phyloP scores from a whole-genome alignment of 345 rosid genomes.

The Ceriops zippeliana region DNA sequence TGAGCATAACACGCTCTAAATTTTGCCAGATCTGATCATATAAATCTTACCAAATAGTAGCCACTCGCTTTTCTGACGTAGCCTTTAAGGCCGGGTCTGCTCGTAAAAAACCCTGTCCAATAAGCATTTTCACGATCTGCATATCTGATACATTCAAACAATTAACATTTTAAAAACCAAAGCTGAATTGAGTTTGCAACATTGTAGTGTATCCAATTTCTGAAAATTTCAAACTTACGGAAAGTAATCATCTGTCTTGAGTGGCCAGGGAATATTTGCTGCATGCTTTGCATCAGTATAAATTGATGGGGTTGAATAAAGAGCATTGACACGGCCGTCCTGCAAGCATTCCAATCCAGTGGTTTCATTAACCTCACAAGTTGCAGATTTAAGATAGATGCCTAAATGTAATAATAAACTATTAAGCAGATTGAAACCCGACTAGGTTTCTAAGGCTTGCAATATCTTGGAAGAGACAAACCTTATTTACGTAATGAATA shows the following conservation, averaged over 20 bases:
- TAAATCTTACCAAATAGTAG: conserved; percentile 42
- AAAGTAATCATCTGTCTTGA: conserved; percentile 49
- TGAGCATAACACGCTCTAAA: conserved; percentile 10
- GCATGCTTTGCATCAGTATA: conserved; percentile 55
- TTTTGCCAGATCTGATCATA: not conserved
- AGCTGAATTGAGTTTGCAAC: conserved; percentile 3
- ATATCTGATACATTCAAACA: conserved; percentile 31
- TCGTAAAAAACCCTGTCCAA: conserved; percentile 59
- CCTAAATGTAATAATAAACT: not conserved
- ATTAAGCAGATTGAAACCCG: not conserved
- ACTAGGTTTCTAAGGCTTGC: no score
- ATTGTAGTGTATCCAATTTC: not conserved
- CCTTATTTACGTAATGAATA: conserved; percentile 46
- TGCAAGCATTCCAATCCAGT: conserved; percentile 20
- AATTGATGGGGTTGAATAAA: conserved; percentile 52
- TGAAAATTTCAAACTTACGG: conserved; percentile 37
- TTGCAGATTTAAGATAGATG: not conserved
- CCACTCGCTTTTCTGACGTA: conserved; percentile 47
- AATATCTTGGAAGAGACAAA: not conserved
- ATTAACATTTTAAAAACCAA: not conserved
- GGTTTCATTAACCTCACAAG: conserved; percentile 10
- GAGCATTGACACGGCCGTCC: conserved; percentile 62
- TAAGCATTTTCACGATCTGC: conserved; percentile 48
- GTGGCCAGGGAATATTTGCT: conserved; percentile 41
- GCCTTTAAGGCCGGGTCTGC: conserved; percentile 45